Base-by-base conservation (phyloP, 2,329 filamentous ascomycete species). In the Neofusicoccum kwambonambiense region DNA sequence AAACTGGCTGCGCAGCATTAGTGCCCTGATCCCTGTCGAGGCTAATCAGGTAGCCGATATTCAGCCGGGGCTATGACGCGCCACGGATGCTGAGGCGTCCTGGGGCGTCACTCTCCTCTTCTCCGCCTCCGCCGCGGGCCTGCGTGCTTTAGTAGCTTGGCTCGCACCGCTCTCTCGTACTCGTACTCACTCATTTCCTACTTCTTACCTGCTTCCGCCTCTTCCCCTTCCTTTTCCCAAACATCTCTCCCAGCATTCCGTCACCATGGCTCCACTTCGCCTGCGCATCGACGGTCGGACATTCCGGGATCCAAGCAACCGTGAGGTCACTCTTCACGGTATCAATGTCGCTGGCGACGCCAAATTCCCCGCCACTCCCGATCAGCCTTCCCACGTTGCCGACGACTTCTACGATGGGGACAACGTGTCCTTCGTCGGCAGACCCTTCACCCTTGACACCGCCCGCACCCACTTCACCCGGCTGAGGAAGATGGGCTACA, bases 341-440 rank as follows among this genome's bases (percentile, higher is more conserved):
- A 97, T 99, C 82, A 99, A 99, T 74, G 86, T 96, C 68, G 93
- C 93, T 42, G 92, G 87, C 68, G 94, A 98, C 74, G 88, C 91
- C 72, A 99, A 99, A 80, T 89, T 92, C 65, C 95, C 95, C 35
- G 92, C 89, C 74, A 83, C 83, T 41, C 95, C 95, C 15, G 83
- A 96, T 68, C 83, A 90, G 62, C 92, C 93, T 4, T 97, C 95
- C 0, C 91, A 97, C 74, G 77, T 91, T 11, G 76, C 83, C 37
- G 85, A 92, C 13, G 82, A 88, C 71, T 99, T 99, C 83, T 98
- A 96, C 77, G 91, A 98, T 67, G 93, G 90, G 71, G 94, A 99
- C 77, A 88, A 89, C 69, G 91, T 98, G 67, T 93, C 90, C 22
- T 99, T 99, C 73, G 90, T 94, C 69, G 86, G 88, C 66, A 86